A percentile compares a stretch with the other conserved stretches of the same genome.
Evolutionary conservation across 257 asterid genomes (phyloP).

Genomic region (Petrea volubilis): DNA sequence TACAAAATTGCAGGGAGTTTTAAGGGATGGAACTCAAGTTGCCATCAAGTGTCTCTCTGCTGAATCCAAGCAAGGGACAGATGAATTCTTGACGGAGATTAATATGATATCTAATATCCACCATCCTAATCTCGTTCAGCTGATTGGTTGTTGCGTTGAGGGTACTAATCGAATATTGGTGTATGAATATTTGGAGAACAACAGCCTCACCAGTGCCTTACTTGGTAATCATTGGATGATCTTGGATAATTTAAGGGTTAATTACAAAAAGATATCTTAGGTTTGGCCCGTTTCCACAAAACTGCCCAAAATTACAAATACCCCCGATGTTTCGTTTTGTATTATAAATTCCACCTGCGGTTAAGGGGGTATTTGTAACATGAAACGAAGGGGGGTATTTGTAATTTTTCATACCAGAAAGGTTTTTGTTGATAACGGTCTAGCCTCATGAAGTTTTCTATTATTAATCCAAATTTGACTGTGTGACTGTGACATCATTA

Average conservation of each 20-base stretch:
- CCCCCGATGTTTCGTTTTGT: too few species aligned
- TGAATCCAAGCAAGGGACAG: slow-evolving; percentile 74
- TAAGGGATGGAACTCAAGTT: slow-evolving; percentile 72
- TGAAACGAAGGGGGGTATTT: too few species aligned
- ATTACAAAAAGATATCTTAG: too few species aligned
- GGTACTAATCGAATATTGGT: slow-evolving; percentile 61
- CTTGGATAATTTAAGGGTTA: background rate
- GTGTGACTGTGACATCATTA: background rate
- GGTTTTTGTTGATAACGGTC: too few species aligned
- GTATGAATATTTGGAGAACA: slow-evolving; percentile 80
- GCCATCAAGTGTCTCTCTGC: slow-evolving; percentile 83
- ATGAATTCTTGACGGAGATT: slow-evolving; percentile 77
- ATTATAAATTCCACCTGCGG: too few species aligned
- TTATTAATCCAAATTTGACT: too few species aligned
- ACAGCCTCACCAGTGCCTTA: slow-evolving; percentile 73
- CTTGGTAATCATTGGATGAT: slow-evolving; percentile 45
- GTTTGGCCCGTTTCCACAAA: too few species aligned
- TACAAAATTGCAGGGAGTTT: slow-evolving; percentile 54
- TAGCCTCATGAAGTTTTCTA: too few species aligned
- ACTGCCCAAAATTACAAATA: too few species aligned
- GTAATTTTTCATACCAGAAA: too few species aligned
- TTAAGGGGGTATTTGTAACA: too few species aligned
- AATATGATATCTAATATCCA: slow-evolving; percentile 57
- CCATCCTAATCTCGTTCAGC: slow-evolving; percentile 75
- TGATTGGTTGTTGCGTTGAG: slow-evolving; percentile 78